phyloP scores from a whole-genome alignment of 345 rosid genomes.

The Triadica sebifera region DNA sequence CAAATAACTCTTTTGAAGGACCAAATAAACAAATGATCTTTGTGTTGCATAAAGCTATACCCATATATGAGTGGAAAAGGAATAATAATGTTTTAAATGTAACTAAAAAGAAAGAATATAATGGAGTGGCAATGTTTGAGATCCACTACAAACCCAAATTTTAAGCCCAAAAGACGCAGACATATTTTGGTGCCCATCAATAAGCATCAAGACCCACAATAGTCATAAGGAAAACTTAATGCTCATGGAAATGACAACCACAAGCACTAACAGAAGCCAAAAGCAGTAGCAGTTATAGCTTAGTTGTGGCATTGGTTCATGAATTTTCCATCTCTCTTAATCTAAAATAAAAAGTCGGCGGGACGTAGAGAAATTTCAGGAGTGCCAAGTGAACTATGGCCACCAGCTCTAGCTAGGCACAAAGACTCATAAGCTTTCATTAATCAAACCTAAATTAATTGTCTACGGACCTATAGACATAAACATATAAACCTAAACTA shows the following conservation, averaged over 20 bases:
- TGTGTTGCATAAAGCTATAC: no score
- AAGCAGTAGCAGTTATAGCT: constrained; percentile 8
- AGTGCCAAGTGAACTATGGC: constrained; percentile 63
- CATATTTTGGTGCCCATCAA: constrained; percentile 38
- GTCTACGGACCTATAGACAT: neutral
- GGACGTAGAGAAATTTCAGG: constrained; percentile 63
- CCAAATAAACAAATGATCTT: neutral
- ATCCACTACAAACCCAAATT: constrained; percentile 15
- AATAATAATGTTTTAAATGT: neutral
- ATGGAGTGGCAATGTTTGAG: constrained; percentile 19
- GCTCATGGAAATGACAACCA: constrained; percentile 43
- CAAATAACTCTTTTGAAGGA: neutral
- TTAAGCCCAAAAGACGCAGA: constrained; percentile 16
- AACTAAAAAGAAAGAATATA: constrained; percentile 13
- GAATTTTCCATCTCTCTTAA: neutral
- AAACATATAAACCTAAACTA: neutral
- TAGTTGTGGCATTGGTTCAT: neutral
- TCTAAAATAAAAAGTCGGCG: constrained; percentile 26
- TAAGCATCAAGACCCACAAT: constrained; percentile 38
- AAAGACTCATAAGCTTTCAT: constrained; percentile 15
- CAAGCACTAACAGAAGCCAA: constrained; percentile 16
- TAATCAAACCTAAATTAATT: constrained; percentile 8
- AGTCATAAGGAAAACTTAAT: constrained; percentile 20
- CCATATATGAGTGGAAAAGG: constrained; percentile 14
- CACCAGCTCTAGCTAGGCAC: constrained; percentile 38